phyloP scores from a whole-genome alignment of 352 stramenopile species.

The Thalassiosira oceanica region DNA sequence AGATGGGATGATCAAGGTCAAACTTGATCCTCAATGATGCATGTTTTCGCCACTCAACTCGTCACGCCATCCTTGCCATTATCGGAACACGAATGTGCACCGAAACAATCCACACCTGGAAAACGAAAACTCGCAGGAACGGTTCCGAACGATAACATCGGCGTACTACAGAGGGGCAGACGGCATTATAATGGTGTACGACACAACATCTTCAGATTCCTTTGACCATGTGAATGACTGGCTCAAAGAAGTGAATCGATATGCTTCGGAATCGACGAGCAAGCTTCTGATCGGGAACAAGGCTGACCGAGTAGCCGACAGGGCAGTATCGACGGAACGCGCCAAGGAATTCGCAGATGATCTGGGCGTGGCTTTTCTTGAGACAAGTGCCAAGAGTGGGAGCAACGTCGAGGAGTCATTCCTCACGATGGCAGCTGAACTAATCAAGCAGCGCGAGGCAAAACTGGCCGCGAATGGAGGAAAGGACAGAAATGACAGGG shows the following conservation, averaged over 20 bases:
- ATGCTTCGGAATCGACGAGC: conserved; percentile 93
- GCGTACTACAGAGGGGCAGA: conserved; percentile 98
- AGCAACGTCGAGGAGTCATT: conserved; percentile 94
- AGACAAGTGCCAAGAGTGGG: conserved; percentile 96
- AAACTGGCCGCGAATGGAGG: conserved; percentile 40
- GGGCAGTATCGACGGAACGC: conserved; percentile 90
- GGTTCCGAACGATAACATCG: conserved; percentile 98
- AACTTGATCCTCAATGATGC: too few relatives aligned
- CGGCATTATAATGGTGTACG: conserved; percentile 95
- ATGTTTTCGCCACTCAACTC: too few relatives aligned
- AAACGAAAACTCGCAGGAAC: conserved; percentile 83
- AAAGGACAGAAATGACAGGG: conserved; percentile 34
- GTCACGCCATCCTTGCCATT: too few relatives aligned
- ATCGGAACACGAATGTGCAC: too few relatives aligned
- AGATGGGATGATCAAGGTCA: too few relatives aligned
- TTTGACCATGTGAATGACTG: conserved; percentile 99
- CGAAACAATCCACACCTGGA: too few relatives aligned
- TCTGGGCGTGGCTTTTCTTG: conserved; percentile 95
- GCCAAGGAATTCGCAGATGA: conserved; percentile 95
- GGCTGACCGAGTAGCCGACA: conserved; percentile 93
- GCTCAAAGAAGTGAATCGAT: conserved; percentile 94
- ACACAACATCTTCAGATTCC: conserved; percentile 88
- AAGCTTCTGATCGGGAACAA: conserved; percentile 99
- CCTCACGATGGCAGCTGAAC: conserved; percentile 80
- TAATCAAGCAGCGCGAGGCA: conserved; percentile 77